Evolutionary conservation across 1,284 basidiomycete species (phyloP), one percentile per base, ranked within the genome.

Genomic region (Leucoagaricus sp.): DNA sequence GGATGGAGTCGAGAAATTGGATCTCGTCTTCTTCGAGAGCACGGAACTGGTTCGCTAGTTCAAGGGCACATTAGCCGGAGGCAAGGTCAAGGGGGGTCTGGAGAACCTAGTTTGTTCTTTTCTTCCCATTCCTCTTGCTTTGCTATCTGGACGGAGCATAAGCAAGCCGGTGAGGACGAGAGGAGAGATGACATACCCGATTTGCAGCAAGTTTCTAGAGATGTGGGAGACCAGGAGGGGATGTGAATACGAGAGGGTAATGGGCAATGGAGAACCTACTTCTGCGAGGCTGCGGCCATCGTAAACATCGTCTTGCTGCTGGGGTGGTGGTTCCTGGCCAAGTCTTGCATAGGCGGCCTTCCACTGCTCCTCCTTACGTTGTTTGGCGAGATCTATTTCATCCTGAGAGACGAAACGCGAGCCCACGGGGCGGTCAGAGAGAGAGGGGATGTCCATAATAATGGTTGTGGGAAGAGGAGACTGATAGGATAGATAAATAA

Each of bases 51-150:
- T 96, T 96, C 49, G 89, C 90, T 90, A 58, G n/a, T 51, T 15
- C 49, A 25, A 13, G 58, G 21, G 25, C n/a, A 8, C 21, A 60
- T 53, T 31, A 55, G 25, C 56, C 51, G 40, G 3, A 46, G 13
- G n/a, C 3, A 40, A 9, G 25, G 25, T 8, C 9, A 25, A 45
- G 17, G 17, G 36, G 12, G 57, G 40, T 52, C 29, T 36, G 15
- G 29, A 40, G 46, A 61, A 87, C 89, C 89, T 73, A 96, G 81
- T 71, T 94, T 95, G 68, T 89, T 93, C 69, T 91, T 91, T 69
- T 93, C 89, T 68, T 96, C 94, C 91, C 93, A 96, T 83, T 94
- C 91, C 72, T 95, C 93, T 73, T 94, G 91, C 72, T 95, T 95
- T 61, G 89, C 85, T 66, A 86, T 83, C 91, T 93, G 65, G 29